phyloP scores from a whole-genome alignment of 169 alveolate species.

The Perkinsus olseni region DNA sequence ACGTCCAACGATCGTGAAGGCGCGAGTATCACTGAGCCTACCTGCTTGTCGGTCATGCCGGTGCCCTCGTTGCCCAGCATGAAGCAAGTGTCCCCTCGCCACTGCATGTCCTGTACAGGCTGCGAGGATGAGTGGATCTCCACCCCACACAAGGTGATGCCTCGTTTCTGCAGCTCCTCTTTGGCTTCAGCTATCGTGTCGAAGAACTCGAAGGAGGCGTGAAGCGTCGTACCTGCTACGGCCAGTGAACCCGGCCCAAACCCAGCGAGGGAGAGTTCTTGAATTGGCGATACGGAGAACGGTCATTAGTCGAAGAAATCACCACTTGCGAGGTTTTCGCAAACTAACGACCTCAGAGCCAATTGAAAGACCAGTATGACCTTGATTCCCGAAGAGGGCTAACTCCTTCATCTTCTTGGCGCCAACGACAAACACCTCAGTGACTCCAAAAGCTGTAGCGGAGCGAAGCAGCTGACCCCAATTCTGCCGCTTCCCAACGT shows the following conservation, averaged over 20 bases:
- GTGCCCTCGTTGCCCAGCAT: constrained; percentile 81
- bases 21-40: too few relatives aligned
- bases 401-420: constrained; percentile 18
- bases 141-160: constrained; percentile 59
- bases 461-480: constrained; percentile 35
- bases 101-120: constrained; percentile 39
- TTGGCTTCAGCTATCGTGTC: constrained; percentile 19
- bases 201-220: constrained; percentile 16
- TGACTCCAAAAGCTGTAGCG: constrained; percentile 38
- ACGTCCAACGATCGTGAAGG: background rate
- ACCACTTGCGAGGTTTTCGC: too few relatives aligned
- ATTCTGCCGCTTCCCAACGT: constrained; percentile 34
- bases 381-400: constrained; percentile 31
- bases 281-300: too few relatives aligned
- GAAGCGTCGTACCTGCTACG: constrained; percentile 15
- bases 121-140: constrained; percentile 56
- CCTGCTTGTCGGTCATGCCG: constrained; percentile 66
- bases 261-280: too few relatives aligned
- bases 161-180: constrained; percentile 28
- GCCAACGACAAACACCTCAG: constrained; percentile 40
- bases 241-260: background rate
- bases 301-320: too few relatives aligned
- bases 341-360: too few relatives aligned
- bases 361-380: background rate
- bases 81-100: constrained; percentile 52